Conservation (phyloP, 2,329 filamentous ascomycete species). For the Penicillium sp. region DNA sequence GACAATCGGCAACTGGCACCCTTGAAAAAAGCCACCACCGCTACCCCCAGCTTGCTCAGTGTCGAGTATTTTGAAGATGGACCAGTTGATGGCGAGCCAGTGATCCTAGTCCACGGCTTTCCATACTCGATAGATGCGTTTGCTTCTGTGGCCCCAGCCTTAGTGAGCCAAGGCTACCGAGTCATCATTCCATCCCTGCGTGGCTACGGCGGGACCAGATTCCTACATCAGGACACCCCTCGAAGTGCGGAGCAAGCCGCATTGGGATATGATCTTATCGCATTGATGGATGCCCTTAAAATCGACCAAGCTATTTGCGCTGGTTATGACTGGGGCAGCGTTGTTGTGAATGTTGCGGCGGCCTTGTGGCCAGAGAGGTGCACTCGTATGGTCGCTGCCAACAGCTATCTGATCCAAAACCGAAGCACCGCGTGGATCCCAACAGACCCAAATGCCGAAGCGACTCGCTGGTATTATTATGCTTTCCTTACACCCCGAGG, state of each 20-base stretch:
- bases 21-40: neutral
- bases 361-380: constrained; percentile 31
- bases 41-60: neutral
- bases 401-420: constrained; percentile 18
- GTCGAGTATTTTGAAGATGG: neutral
- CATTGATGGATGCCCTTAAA: constrained; percentile 25
- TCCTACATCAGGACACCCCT: constrained; percentile 18
- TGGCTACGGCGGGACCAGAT: constrained; percentile 27
- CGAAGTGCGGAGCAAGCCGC: constrained; percentile 30
- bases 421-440: constrained; percentile 21
- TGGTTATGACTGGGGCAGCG: constrained; percentile 32
- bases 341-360: constrained; percentile 21
- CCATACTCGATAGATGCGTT: constrained; percentile 30
- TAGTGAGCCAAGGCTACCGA: constrained; percentile 20
- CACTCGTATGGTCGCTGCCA: constrained; percentile 25
- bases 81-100: neutral
- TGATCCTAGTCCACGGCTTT: constrained; percentile 28
- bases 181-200: constrained; percentile 32
- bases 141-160: constrained; percentile 22
- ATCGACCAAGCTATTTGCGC: constrained; percentile 28
- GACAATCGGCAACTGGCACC: neutral
- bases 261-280: constrained; percentile 27
- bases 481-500: constrained; percentile 27
- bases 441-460: constrained; percentile 17
- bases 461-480: constrained; percentile 29